Conservation (phyloP, 1,284 basidiomycete genomes). For the Cutaneotrichosporon cutaneum region DNA sequence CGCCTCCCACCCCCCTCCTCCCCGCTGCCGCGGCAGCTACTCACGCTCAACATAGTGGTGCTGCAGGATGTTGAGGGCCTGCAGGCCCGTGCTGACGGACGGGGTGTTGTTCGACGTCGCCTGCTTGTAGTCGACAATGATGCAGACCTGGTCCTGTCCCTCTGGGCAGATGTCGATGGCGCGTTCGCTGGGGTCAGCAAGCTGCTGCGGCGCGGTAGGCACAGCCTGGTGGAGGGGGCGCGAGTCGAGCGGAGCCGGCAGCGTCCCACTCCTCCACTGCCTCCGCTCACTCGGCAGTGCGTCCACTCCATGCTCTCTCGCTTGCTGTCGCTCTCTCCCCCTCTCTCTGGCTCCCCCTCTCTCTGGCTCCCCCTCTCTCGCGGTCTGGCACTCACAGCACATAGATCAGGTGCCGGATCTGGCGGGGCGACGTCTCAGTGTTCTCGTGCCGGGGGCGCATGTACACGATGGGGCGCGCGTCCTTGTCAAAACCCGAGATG, state of each 20-base stretch:
- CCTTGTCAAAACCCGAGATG: constrained; percentile 75
- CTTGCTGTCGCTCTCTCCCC: too few relatives aligned
- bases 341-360: too few relatives aligned
- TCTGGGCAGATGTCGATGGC: constrained; percentile 81
- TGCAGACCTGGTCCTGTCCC: constrained; percentile 74
- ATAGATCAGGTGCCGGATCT: constrained; percentile 78
- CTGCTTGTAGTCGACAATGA: constrained; percentile 79
- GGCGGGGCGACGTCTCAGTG: constrained; percentile 69
- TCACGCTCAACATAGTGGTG: constrained; percentile 84
- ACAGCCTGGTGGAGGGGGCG: not conserved
- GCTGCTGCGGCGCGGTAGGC: too few relatives aligned
- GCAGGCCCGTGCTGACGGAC: constrained; percentile 71
- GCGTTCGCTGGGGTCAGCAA: constrained; percentile 61
- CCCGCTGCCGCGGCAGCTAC: too few relatives aligned
- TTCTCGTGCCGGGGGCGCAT: constrained; percentile 81
- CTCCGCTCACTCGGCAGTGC: too few relatives aligned
- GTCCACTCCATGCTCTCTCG: too few relatives aligned
- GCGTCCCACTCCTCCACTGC: too few relatives aligned
- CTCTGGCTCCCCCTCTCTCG: too few relatives aligned
- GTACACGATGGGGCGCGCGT: constrained; percentile 76
- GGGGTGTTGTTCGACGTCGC: constrained; percentile 77
- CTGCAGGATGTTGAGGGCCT: constrained; percentile 80
- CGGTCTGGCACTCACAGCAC: constrained; percentile 75
- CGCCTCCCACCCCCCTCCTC: too few relatives aligned
- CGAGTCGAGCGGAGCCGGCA: too few relatives aligned